phyloP scores from a whole-genome alignment of 495 filamentous ascomycete species.

The Penicillium odoratum region DNA sequence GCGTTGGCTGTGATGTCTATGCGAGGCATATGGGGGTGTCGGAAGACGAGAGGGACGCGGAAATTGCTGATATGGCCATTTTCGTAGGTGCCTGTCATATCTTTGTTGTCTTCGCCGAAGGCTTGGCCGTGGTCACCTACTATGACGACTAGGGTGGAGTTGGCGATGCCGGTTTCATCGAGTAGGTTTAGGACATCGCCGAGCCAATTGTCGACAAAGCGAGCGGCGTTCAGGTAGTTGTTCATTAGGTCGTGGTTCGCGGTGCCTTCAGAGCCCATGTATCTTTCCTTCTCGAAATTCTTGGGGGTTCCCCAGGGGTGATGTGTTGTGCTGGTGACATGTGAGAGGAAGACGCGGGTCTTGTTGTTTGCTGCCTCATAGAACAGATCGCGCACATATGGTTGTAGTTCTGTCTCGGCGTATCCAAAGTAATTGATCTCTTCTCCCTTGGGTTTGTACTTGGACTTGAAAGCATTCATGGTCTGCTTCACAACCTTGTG shows the following conservation, averaged over 20 bases:
- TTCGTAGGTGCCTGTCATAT: conserved; percentile 42
- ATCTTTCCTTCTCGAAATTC: conserved; percentile 32
- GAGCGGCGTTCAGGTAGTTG: conserved; percentile 43
- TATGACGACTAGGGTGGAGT: conserved; percentile 51
- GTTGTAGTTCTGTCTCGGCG: conserved; percentile 43
- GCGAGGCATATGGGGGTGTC: conserved; percentile 43
- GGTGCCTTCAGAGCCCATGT: conserved; percentile 33
- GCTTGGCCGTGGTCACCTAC: conserved; percentile 49
- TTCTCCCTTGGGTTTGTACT: conserved; percentile 30
- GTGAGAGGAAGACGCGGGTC: conserved; percentile 48
- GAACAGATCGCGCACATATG: conserved; percentile 46
- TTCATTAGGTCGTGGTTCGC: conserved; percentile 37
- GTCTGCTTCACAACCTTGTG: conserved; percentile 35
- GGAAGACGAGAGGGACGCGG: conserved; percentile 45
- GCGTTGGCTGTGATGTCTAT: conserved; percentile 42
- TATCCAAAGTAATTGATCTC: conserved; percentile 50
- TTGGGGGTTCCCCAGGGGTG: conserved; percentile 44
- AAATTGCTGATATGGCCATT: conserved; percentile 49
- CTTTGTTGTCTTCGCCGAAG: conserved; percentile 39
- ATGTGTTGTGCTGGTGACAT: conserved; percentile 48
- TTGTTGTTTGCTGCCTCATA: conserved; percentile 39
- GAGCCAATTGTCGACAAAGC: conserved; percentile 49
- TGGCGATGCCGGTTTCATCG: conserved; percentile 46
- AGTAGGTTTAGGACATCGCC: conserved; percentile 45
- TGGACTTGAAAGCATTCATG: conserved; percentile 26